phyloP scores from a whole-genome alignment of 331 rosid species.

The Arachis monticola region DNA sequence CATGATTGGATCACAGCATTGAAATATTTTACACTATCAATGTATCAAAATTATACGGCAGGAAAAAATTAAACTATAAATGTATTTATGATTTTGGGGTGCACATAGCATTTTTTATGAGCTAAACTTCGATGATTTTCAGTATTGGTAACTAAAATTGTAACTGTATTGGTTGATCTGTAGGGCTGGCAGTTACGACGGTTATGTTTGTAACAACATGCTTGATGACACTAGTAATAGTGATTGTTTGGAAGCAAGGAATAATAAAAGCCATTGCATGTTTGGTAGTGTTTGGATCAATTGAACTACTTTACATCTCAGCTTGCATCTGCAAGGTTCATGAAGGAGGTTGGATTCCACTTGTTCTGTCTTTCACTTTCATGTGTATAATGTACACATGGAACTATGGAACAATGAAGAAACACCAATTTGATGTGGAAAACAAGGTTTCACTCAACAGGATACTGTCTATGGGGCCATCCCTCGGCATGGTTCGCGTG shows the following conservation, averaged over 20 bases:
- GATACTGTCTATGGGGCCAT: conserved; percentile 67
- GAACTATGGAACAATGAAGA: conserved; percentile 78
- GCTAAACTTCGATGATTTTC: background rate
- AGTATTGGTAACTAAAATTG: conserved; percentile 13
- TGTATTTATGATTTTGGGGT: no score
- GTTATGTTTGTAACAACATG: conserved; percentile 86
- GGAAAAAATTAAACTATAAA: no score
- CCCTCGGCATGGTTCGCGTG: conserved; percentile 74
- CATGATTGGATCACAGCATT: no score
- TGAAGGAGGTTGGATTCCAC: conserved; percentile 83
- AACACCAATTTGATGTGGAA: conserved; percentile 75
- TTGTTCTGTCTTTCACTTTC: conserved; percentile 53
- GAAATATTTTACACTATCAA: no score
- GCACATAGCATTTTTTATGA: no score
- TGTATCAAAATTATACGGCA: no score
- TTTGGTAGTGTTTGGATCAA: conserved; percentile 63
- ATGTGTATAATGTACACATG: conserved; percentile 67
- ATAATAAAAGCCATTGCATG: conserved; percentile 50
- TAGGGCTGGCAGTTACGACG: conserved; percentile 68
- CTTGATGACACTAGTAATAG: conserved; percentile 68
- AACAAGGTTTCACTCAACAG: conserved; percentile 70
- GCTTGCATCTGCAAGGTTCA: conserved; percentile 64
- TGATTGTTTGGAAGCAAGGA: conserved; percentile 68
- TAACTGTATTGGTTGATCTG: conserved; percentile 41
- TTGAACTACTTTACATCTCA: conserved; percentile 66